These are phyloP conservation scores for Pseudogymnoascus sp. DNA, from an alignment of 2,329 filamentous ascomycete species.

Conservation along the genomic window DNA sequence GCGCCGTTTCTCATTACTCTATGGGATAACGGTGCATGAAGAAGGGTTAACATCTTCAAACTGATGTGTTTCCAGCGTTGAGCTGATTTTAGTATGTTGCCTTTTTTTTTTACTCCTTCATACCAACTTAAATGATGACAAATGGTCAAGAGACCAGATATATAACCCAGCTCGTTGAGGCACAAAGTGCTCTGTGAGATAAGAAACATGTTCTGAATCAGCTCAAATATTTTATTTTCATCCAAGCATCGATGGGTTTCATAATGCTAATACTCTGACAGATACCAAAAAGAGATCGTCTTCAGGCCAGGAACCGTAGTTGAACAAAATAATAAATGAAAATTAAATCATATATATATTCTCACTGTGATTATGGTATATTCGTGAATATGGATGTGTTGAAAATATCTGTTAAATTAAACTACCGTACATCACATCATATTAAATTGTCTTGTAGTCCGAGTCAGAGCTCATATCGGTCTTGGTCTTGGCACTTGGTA, in stretches of 20 bases:
- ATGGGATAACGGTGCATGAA: slow-evolving; percentile 4
- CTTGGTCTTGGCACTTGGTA: background rate
- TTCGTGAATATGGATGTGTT: background rate
- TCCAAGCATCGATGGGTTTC: background rate
- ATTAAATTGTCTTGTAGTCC: background rate
- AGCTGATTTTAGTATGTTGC: background rate
- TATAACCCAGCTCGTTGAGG: slow-evolving; percentile 7
- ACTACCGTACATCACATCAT: background rate
- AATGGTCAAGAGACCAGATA: slow-evolving; percentile 8
- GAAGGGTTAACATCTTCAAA: slow-evolving; percentile 3
- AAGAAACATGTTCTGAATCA: slow-evolving; percentile 6
- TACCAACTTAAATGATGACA: background rate
- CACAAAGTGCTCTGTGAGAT: slow-evolving; percentile 4
- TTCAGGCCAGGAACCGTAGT: background rate
- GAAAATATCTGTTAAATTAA: background rate
- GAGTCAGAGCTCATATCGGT: background rate
- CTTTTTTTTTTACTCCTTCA: background rate
- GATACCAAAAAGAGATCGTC: background rate
- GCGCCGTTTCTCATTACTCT: background rate
- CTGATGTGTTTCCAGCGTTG: background rate
- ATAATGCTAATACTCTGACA: background rate
- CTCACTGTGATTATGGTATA: background rate
- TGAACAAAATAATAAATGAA: background rate
- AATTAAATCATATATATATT: background rate
- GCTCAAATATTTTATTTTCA: background rate